These are phyloP conservation scores for Colletotrichum lupini DNA, from an alignment of 2,329 filamentous ascomycete species.

Conservation along the genomic window DNA sequence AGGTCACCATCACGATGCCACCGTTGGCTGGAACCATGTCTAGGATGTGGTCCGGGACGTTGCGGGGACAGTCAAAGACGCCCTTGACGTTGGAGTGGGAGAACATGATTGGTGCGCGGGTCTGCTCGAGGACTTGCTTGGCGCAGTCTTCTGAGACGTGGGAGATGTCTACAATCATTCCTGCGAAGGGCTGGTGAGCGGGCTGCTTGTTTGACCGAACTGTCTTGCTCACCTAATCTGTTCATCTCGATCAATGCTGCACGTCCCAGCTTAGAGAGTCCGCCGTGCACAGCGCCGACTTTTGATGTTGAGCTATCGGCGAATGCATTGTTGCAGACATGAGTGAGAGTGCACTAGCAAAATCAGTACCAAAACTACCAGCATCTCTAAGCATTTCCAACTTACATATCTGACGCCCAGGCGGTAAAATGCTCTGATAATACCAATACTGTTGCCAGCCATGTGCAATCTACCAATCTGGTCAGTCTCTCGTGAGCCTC, in stretches of 20 bases:
- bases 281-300: conserved; percentile 38
- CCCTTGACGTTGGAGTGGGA: conserved; percentile 44
- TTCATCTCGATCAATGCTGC: conserved; percentile 49
- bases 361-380: background rate
- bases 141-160: conserved; percentile 43
- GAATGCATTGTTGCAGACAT: conserved; percentile 43
- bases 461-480: conserved; percentile 38
- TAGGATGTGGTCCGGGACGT: conserved; percentile 54
- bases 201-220: background rate
- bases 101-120: conserved; percentile 45
- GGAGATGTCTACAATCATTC: conserved; percentile 45
- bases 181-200: background rate
- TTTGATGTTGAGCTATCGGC: conserved; percentile 41
- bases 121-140: conserved; percentile 39
- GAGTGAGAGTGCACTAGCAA: conserved; percentile 41
- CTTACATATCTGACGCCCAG: conserved; percentile 49
- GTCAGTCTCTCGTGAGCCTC: background rate
- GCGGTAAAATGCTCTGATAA: conserved; percentile 45
- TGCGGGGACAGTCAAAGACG: conserved; percentile 43
- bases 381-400: too few relatives aligned
- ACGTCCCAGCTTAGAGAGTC: conserved; percentile 43
- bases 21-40: conserved; percentile 46
- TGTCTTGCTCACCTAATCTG: conserved; percentile 39
- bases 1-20: conserved; percentile 53
- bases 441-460: conserved; percentile 46